Evolutionary conservation across 306 rosid species (phyloP), one percentile per base, ranked within the genome.

Genomic region (Vigna nakashimae): DNA sequence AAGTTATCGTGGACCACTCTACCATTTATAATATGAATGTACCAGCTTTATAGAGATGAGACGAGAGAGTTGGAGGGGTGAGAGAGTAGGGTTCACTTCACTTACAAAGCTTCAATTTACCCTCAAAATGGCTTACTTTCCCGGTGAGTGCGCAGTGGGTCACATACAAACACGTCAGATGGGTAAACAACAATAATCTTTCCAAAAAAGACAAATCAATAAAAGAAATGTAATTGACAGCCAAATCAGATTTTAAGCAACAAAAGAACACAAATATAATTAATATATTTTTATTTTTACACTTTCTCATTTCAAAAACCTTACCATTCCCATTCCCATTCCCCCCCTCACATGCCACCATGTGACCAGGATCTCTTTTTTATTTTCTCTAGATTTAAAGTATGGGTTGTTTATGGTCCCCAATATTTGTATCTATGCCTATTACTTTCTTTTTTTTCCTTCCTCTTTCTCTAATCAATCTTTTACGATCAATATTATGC

Each of bases 381-480:
- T 77, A 84, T 88, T 89, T 80, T 87, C 65, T 83, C 79, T 56
- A 88, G 87, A 86, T 70, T 93, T 82, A 84, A 92, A 87, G 96
- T 82, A 92, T 92, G 98, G 98, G 98, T 89, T 88, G 90, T 89
- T 89, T 80, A 86, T 90, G 98, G 91, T 94, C 97, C 96, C 96
- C 89, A 89, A 83, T 86, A 84, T 77, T 85, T 84, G 76, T 84
- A 30, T 30, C 34, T 30, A 84, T 81, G 64, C 74, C 50, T 80
- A 51, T 86, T 73, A 64, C 51, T 79, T 58, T 83, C 11, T 69
- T 65, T 43, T 67, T 65, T 51, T 67, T 60, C 50, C 30, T 55
- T 79, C 79, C 73, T 24, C 4, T 57, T 26, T 4, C 56, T 59
- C 77, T 66, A 80, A 80, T 81, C 91, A 76, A 85, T 85, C 77